These are phyloP conservation scores for Hygrocybe punicea DNA, from an alignment of 768 basidiomycete genomes.

Conservation along the genomic window DNA sequence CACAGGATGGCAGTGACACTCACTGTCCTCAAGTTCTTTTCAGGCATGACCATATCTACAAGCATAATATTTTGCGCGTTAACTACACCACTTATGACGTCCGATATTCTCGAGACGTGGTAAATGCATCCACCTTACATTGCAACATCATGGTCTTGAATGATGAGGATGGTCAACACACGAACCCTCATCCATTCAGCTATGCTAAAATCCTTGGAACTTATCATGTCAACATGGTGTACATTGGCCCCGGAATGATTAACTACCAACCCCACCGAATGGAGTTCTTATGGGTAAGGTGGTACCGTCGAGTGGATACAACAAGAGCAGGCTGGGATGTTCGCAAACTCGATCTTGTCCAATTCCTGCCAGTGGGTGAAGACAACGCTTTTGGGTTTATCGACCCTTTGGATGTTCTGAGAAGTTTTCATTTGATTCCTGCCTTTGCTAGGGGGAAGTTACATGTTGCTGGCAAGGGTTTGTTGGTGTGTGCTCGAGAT, in stretches of 20 bases:
- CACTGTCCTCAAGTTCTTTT: constrained; percentile 10
- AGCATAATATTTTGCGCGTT: constrained; percentile 31
- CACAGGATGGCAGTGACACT: constrained; percentile 7
- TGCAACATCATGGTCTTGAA: neutral
- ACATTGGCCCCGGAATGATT: neutral
- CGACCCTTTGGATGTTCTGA: constrained; percentile 17
- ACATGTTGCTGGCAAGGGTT: neutral
- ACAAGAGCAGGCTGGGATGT: neutral
- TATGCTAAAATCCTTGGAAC: constrained; percentile 9
- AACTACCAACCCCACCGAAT: neutral
- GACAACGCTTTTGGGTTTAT: constrained; percentile 19
- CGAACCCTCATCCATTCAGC: constrained; percentile 3
- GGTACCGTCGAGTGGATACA: neutral
- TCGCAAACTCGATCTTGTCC: neutral
- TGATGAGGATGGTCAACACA: neutral
- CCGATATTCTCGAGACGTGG: constrained; percentile 32
- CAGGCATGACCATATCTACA: constrained; percentile 27
- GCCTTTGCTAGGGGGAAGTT: constrained; percentile 1
- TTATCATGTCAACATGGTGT: neutral
- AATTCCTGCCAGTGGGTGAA: constrained; percentile 8
- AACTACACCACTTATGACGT: constrained; percentile 46
- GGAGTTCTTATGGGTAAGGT: constrained; percentile 11
- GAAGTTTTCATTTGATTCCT: constrained; percentile 16
- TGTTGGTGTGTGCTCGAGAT: neutral
- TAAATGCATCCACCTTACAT: constrained; percentile 26